Evolutionary conservation across 768 basidiomycete species (phyloP).

Genomic region (Lactifluus echinatus): DNA sequence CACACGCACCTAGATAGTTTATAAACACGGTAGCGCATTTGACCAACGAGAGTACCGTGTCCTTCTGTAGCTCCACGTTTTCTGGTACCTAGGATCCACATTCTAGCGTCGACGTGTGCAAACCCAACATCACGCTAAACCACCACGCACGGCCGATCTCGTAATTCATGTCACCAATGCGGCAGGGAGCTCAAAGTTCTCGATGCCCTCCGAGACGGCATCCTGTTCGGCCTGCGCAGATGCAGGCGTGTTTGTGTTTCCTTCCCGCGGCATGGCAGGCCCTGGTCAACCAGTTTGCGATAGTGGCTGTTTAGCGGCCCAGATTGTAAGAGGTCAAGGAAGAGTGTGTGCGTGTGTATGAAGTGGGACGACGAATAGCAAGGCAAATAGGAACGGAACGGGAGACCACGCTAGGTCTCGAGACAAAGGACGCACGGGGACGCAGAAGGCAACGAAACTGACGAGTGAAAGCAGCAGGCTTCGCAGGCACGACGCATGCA

Average conservation of each 20-base stretch:
- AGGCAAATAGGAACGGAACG: no score
- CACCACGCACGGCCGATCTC: slow-evolving; percentile 59
- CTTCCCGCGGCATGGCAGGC: slow-evolving; percentile 59
- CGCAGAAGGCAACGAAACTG: no score
- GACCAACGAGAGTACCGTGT: slow-evolving; percentile 73
- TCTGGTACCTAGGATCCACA: slow-evolving; percentile 58
- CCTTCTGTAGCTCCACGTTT: slow-evolving; percentile 81
- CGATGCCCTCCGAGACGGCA: slow-evolving; percentile 74
- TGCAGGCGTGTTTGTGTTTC: slow-evolving; percentile 42
- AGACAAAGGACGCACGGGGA: no score
- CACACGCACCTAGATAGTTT: slow-evolving; percentile 77
- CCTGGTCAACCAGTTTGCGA: not conserved
- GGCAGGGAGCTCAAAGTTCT: slow-evolving; percentile 84
- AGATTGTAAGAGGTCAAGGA: not conserved
- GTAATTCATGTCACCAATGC: slow-evolving; percentile 77
- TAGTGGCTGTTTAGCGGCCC: not conserved
- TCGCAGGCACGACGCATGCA: no score
- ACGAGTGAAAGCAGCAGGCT: no score
- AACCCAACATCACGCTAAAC: not conserved
- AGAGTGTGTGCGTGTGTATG: no score
- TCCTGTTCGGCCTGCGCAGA: slow-evolving; percentile 76
- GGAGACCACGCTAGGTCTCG: no score
- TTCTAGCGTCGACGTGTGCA: not conserved
- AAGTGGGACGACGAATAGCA: no score
- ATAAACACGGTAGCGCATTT: slow-evolving; percentile 95